Evolutionary conservation across 2,329 filamentous ascomycete genomes (phyloP), one percentile per base, ranked within the genome.

Genomic region (Sporothrix inflata): DNA sequence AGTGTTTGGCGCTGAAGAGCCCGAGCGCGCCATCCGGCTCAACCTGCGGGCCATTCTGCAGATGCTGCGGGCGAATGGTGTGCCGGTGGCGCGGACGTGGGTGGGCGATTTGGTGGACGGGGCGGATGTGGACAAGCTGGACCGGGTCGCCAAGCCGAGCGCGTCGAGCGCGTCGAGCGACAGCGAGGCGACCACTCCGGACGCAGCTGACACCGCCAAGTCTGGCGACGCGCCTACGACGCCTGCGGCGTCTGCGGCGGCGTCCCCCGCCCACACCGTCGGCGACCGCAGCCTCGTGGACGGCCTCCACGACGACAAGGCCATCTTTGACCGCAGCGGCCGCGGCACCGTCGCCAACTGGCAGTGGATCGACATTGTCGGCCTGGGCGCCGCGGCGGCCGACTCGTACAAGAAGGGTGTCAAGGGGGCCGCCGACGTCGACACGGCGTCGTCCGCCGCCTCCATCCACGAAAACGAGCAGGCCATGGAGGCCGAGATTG

Each of bases 21-120:
- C 89, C 0, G 88, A 89, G 77, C 83, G 88, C 14, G 85, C 87
- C 0, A 79, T 91, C 67, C 83, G 87, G 24, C 81, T 91, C 1
- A 91, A 91, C 74, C 80, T 88, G 4, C 83, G 89, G 1, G 88
- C 89, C 1, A 81, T 87, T 30, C 80, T 90, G 66, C 88, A 91
- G 79, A 79, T 89, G 6, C 76, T 91, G 7, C 82, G 89, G 0
- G 79, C 78, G 30, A 87, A 87, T 69, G 82, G 80, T 1, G 79
- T 89, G 1, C 77, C 83, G 0, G 83, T 90, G 1, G 83, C 83
- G 0, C 80, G 83, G 9, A 90, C 88, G 0, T 85, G 82, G 79
- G 76, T 80, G 3, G 83, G 79, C 34, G 87, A 88, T 67, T 77
- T 89, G 5, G 80, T 82, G 1, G 87, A 88, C 34, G 86, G 84